These are phyloP conservation scores for Aristolochia fimbriata DNA, from an alignment of 164 flowering plant species.

Conservation along the genomic window DNA sequence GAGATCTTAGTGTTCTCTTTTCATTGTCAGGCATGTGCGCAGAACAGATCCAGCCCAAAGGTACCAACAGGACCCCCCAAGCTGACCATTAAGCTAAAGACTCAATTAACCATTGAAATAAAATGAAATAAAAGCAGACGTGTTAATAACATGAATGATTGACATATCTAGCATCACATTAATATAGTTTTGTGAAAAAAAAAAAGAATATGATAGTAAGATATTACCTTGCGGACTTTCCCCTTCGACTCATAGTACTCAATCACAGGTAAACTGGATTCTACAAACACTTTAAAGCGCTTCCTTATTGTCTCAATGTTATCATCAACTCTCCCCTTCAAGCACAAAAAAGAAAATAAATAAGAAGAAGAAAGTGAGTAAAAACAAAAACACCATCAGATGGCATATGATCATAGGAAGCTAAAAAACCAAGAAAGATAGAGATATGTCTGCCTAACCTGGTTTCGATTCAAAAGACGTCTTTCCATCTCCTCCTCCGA, in stretches of 20 bases:
- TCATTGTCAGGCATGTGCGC: no score
- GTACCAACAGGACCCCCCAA: no score
- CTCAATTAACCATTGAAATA: no score
- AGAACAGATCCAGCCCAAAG: not conserved
- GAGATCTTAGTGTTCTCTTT: no score
- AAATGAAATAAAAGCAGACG: no score
- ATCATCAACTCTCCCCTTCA: constrained; percentile 89
- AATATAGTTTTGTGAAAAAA: not conserved
- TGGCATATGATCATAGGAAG: not conserved
- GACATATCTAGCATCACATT: not conserved
- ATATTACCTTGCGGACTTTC: constrained; percentile 65
- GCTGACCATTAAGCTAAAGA: no score
- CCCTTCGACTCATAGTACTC: constrained; percentile 56
- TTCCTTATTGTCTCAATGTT: constrained; percentile 82
- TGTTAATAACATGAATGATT: not conserved
- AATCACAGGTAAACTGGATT: constrained; percentile 73
- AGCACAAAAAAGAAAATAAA: not conserved
- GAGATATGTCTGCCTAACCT: constrained; percentile 34
- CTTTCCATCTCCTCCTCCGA: constrained; percentile 92
- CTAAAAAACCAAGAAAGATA: not conserved
- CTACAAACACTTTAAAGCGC: constrained; percentile 68
- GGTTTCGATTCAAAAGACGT: constrained; percentile 75
- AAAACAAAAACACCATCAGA: not conserved
- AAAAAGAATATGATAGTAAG: not conserved
- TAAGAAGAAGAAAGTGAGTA: not conserved